Conservation (phyloP, 805 yeast species). For the Candida multigemmis region DNA sequence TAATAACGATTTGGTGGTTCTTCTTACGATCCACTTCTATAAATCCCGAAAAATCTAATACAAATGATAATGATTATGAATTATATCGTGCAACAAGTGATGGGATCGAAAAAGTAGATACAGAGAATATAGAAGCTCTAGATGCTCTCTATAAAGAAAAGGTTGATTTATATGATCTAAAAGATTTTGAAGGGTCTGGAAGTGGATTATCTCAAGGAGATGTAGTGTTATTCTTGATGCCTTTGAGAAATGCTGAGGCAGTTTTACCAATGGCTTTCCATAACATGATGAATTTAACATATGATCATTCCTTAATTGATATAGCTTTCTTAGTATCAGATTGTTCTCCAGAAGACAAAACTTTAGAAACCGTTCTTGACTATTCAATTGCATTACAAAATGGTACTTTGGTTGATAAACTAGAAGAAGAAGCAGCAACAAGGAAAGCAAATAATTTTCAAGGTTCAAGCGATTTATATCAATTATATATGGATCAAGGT, state of each 20-base stretch:
- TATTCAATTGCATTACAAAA: slow-evolving; percentile 62
- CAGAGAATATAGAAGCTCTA: slow-evolving; percentile 5
- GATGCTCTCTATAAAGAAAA: slow-evolving; percentile 34
- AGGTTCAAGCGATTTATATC: slow-evolving; percentile 56
- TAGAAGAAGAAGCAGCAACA: slow-evolving; percentile 29
- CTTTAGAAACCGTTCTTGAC: slow-evolving; percentile 56
- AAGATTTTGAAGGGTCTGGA: slow-evolving; percentile 43
- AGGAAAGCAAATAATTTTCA: slow-evolving; percentile 21
- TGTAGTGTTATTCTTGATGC: slow-evolving; percentile 60
- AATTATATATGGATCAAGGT: slow-evolving; percentile 57
- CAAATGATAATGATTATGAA: slow-evolving; percentile 9
- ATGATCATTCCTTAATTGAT: slow-evolving; percentile 73
- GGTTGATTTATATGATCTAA: slow-evolving; percentile 56
- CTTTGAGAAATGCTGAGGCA: slow-evolving; percentile 69
- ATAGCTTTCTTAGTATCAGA: slow-evolving; percentile 75
- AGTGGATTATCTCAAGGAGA: slow-evolving; percentile 47
- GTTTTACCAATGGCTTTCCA: slow-evolving; percentile 78
- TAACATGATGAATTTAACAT: slow-evolving; percentile 78
- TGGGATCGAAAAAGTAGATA: slow-evolving; percentile 11
- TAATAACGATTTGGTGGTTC: too few species aligned
- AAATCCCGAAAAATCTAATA: too few species aligned
- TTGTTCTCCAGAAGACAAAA: slow-evolving; percentile 59
- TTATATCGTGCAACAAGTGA: slow-evolving; percentile 22
- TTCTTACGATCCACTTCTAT: too few species aligned
- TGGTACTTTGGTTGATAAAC: slow-evolving; percentile 47